These are phyloP conservation scores for Zea mays DNA, from an alignment of 176 grass and related monocot species.

Conservation along the genomic window DNA sequence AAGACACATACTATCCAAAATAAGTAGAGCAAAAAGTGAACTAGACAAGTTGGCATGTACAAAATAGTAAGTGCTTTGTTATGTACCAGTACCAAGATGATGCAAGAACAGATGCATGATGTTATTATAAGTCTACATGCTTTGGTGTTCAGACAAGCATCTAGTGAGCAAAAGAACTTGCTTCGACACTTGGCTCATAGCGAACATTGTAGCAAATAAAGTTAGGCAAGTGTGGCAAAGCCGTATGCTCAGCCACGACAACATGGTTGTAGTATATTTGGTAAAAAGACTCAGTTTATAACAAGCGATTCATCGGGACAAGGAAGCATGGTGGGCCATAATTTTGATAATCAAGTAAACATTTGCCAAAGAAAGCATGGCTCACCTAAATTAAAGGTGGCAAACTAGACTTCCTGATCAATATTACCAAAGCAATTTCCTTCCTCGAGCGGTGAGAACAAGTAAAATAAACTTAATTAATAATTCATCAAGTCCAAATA, in stretches of 20 bases:
- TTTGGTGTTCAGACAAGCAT: constrained; percentile 26
- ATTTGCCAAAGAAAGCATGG: constrained; percentile 25
- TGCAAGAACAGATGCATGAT: constrained; percentile 14
- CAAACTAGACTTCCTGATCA: constrained; percentile 1
- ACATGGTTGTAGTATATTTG: background rate
- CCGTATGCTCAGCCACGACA: background rate
- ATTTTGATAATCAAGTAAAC: constrained; percentile 31
- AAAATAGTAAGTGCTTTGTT: background rate
- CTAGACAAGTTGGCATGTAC: background rate
- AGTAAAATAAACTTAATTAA: constrained; percentile 19
- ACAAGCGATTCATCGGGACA: background rate
- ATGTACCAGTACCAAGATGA: background rate
- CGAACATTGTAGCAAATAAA: constrained; percentile 5
- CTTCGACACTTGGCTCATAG: background rate
- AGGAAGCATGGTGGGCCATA: background rate
- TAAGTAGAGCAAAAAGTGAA: constrained; percentile 29
- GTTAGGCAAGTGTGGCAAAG: constrained; percentile 11
- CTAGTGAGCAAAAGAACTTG: background rate
- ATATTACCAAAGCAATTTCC: background rate
- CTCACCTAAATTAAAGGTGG: constrained; percentile 2
- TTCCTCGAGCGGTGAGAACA: constrained; percentile 5
- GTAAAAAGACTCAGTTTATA: background rate
- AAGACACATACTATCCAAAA: background rate
- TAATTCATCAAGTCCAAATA: constrained; percentile 29
- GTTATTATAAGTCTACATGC: constrained; percentile 14